Evolutionary conservation across 768 basidiomycete genomes (phyloP), one percentile per base, ranked within the genome.

Genomic region (Clathrus columnatus): DNA sequence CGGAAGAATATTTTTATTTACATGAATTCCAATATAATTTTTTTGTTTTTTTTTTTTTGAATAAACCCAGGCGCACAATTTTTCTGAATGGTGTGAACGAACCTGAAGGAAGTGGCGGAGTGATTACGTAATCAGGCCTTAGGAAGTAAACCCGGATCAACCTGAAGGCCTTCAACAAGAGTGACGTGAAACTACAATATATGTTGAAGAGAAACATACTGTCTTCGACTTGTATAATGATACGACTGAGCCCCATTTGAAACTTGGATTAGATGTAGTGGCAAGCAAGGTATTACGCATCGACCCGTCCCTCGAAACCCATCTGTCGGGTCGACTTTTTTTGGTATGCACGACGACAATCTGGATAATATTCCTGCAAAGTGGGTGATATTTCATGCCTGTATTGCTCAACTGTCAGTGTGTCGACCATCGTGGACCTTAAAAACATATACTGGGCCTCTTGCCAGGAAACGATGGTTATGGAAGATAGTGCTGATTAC

Each of bases 271-370:
- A n/a, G n/a, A n/a, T n/a, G n/a, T n/a, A n/a, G n/a, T n/a, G n/a
- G n/a, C n/a, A 59, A 70, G 47, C 70, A 82, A 62, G 82, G 83
- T 6, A 69, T 61, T 79, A 75, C 56, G 75, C 66, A 3, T 58
- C 80, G 36, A 79, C 78, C 24, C 80, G 81, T 61, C 79, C 82
- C 3, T 82, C 82, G 1, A 70, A 85, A 64, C 83, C 83, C 28
- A 84, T 85, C 67, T 65, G 75, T 50, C 60, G 76, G 50, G 73
- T 79, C 11, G 64, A 69, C 1, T 63, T 82, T 76, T 63, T 80
- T 68, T 48, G 83, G 76, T 28, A 69, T 76, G 64, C 66, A 64
- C 1, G 70, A 66, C 54, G 81, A 85, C 56, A 58, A 63, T 53
- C 61, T 68, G 11, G 66, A 67, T 58, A 53, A 62, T 57, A 64